Evolutionary conservation across 106 monocot genomes (phyloP).

Genomic region (Agapanthus africanus): DNA sequence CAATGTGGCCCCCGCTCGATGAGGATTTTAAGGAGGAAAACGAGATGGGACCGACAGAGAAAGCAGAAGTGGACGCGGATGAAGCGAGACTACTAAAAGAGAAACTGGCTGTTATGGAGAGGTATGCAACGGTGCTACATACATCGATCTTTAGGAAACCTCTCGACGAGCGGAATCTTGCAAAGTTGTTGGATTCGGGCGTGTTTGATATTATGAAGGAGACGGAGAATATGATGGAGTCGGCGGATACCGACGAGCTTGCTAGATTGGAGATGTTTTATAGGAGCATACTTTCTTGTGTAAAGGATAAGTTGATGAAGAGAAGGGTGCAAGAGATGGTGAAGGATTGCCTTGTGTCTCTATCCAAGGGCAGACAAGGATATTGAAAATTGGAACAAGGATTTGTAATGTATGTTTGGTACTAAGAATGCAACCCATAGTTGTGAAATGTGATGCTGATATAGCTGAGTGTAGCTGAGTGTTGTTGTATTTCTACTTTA

Average conservation of each 20-base stretch:
- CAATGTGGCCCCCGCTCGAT: slow-evolving; percentile 49
- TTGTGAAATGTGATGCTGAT: too few species aligned
- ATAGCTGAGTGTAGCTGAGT: too few species aligned
- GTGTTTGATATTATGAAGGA: slow-evolving; percentile 68
- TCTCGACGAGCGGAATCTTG: slow-evolving; percentile 43
- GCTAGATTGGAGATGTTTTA: slow-evolving; percentile 60
- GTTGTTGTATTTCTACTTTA: too few species aligned
- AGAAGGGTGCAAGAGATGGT: slow-evolving; percentile 56
- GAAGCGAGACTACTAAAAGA: slow-evolving; percentile 19
- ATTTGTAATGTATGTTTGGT: too few species aligned
- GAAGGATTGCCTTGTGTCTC: slow-evolving; percentile 38
- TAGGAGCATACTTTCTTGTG: slow-evolving; percentile 41
- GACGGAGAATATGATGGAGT: slow-evolving; percentile 48
- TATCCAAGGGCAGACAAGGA: slow-evolving; percentile 31
- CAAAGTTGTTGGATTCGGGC: slow-evolving; percentile 31
- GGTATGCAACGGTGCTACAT: slow-evolving; percentile 63
- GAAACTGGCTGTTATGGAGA: slow-evolving; percentile 48
- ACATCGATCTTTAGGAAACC: slow-evolving; percentile 57
- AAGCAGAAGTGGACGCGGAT: slow-evolving; percentile 16
- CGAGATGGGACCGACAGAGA: not conserved
- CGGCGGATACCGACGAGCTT: slow-evolving; percentile 52
- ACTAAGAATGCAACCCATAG: too few species aligned
- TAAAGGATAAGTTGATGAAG: slow-evolving; percentile 66
- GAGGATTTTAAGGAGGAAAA: slow-evolving; percentile 12
- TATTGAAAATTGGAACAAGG: too few species aligned